Evolutionary conservation across 2,329 filamentous ascomycete genomes (phyloP), one percentile per base, ranked within the genome.

Genomic region (Chlorencoelia australis): DNA sequence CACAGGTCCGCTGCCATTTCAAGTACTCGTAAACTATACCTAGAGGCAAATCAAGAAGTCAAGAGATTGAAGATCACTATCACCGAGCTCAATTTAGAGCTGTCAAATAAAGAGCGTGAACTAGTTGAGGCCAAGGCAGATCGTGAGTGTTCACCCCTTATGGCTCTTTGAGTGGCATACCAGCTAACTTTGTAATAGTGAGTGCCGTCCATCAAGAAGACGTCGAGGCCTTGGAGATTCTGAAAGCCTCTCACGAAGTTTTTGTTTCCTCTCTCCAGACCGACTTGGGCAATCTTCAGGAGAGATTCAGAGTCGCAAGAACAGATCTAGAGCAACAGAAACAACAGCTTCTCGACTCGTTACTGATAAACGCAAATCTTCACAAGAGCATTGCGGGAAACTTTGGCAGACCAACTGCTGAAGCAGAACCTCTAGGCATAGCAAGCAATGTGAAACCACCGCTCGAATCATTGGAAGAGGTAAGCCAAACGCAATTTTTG

Each of bases 161-260:
- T 27, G 8, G 4, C 27, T 31, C 3, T 35, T 4, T 31, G 2
- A 25, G 2, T 10, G 1, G n/a, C 20, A 8, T 20, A 20, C 35
- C 21, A 35, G 25, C 51, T 55, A 47, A 55, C 32, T 11, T 18
- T n/a, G 30, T 11, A 14, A 41, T 56, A 67, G 62, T 79, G 34
- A 66, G 63, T 29, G 69, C 68, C 18, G 60, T 75, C 18, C 65
- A 66, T 29, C 67, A 73, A 50, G 68, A 69, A n/a, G 66, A 67
- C 21, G 50, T 67, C 9, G 64, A 69, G 16, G 71, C 70, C 13
- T 59, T 79, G 4, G 65, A 73, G 33, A 68, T 72, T 46, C 63
- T 79, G 46, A 76, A 76, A 59, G 64, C 63, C 26, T 68, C 73
- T 5, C 73, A 79, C 53, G 65, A 68, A 43, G 62, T 76, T 43